Evolutionary conservation across 305 asterid species (phyloP), one percentile per base, ranked within the genome.

Genomic region (Solanum hybrid): DNA sequence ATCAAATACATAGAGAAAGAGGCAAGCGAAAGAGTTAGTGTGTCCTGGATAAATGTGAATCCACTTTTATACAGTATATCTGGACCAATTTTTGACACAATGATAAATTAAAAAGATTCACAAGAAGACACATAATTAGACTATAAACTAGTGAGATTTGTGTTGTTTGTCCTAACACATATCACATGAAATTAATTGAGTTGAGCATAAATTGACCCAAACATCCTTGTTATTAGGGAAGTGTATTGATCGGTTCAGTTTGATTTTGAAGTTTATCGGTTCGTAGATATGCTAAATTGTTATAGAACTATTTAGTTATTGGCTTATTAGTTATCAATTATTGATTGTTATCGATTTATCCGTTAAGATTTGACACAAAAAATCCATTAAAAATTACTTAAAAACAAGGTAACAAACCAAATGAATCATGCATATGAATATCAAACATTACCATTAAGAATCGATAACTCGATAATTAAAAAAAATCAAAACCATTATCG

Each of bases 381-480:
- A 20, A 20, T 0, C 10, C 26, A 56, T 56, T 56, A 56, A 56
- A 56, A 56, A 56, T 3, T 56, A 56, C 26, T 56, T 56, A 20
- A 3, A 56, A 56, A 56, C 1, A 56, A 56, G 69, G 69, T 20
- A 3, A 56, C 2, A 56, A 56, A 56, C 0, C 69, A 56, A 56
- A 20, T 56, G 5, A 56, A 6, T 56, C 24, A 17, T 56, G 10
- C 24, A 56, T 56, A 56, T 20, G 2, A 56, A 56, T 56, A 56
- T 56, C 26, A 56, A 56, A 56, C 10, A 56, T 56, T 56, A 7
- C 1, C 5, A 0, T 20, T 56, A 6, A 56, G 2, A 56, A 56
- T 20, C 11, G 1, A 56, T 56, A 56, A 56, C 0, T 0, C 2
- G 0, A 56, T 56, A 56, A 56, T 56, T 17, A 1, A 17, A 56